phyloP scores from a whole-genome alignment of 257 asterid genomes.

The Rhazya stricta region DNA sequence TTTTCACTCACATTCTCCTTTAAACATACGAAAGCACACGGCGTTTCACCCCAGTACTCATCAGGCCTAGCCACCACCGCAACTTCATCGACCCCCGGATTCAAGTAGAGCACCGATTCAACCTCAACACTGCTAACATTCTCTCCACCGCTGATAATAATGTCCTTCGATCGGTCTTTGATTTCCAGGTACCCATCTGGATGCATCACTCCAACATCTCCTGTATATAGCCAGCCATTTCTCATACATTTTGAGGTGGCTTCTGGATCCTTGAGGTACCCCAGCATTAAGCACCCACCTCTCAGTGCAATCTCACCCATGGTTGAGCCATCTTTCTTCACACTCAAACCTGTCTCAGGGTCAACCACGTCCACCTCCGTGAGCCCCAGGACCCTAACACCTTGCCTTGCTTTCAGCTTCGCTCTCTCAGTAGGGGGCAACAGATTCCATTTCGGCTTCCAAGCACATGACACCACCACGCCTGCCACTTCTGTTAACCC shows the following conservation, averaged over 20 bases:
- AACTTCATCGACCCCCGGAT: slow-evolving; percentile 62
- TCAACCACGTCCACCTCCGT: slow-evolving; percentile 59
- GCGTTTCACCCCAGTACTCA: slow-evolving; percentile 78
- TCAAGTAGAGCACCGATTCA: slow-evolving; percentile 57
- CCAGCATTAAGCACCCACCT: slow-evolving; percentile 63
- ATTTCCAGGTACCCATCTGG: slow-evolving; percentile 69
- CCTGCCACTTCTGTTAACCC: slow-evolving; percentile 78
- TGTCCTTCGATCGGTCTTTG: slow-evolving; percentile 66
- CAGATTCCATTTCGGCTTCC: slow-evolving; percentile 61
- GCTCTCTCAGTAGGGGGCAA: slow-evolving; percentile 54
- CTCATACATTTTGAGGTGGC: slow-evolving; percentile 46
- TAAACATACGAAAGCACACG: slow-evolving; percentile 67
- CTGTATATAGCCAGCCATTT: slow-evolving; percentile 70
- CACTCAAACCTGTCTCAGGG: slow-evolving; percentile 37
- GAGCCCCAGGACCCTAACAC: slow-evolving; percentile 50
- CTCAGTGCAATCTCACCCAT: slow-evolving; percentile 59
- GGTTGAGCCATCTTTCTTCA: slow-evolving; percentile 45
- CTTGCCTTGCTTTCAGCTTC: slow-evolving; percentile 58
- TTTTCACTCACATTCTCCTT: slow-evolving; percentile 20
- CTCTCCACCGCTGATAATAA: slow-evolving; percentile 71
- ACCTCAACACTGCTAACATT: slow-evolving; percentile 82
- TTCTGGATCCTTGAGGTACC: slow-evolving; percentile 53
- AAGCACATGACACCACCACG: slow-evolving; percentile 57
- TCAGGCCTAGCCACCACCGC: slow-evolving; percentile 88
- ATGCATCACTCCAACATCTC: slow-evolving; percentile 75